Evolutionary conservation across 2,329 filamentous ascomycete species (phyloP), one percentile per base, ranked within the genome.

Genomic region (Epichloe elymi): DNA sequence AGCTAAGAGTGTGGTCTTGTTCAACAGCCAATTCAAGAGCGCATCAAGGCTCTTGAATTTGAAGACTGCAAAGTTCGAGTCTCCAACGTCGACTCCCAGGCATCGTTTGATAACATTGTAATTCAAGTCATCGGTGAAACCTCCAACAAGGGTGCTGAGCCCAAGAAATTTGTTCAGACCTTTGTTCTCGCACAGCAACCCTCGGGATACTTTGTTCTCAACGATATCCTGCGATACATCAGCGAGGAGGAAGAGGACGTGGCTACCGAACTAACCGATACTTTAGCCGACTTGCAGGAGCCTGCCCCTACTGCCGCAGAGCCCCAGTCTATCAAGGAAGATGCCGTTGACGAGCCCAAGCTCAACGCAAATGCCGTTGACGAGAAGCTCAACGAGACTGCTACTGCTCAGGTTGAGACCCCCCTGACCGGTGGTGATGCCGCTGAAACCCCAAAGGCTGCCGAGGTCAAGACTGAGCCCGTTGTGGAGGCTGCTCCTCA

Each of bases 71-170:
- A 98, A 74, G 91, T 98, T 63, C 88, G 93, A 66, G 87, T 98
- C 60, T 86, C 91, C 68, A 98, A 98, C 64, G 93, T 98, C 63
- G 93, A 98, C 70, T 91, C 90, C 17, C 91, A 98, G 71, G 85
- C 85, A 56, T 96, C 91, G 10, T 86, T 83, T 67, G 82, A 90
- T 55, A 94, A 90, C 72, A 97, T 98, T 60, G 83, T 98, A 61
- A 94, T 98, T 63, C 90, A 95, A 69, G 93, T 97, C 61, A 96
- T 98, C 65, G 93, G 93, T 58, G 91, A 97, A 72, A 94, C 93
- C 62, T 95, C 90, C 62, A 96, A 95, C 80, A 94, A 94, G 70
- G 82, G 81, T 46, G 83, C 84, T 57, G 87, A 93, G 53, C 88
- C 91, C 63, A 90, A 87, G 75, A 96, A 96, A 69, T 98, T 98